Evolutionary conservation across 1,284 basidiomycete species (phyloP), one percentile per base, ranked within the genome.

Genomic region (Ceratobasidium sp.): DNA sequence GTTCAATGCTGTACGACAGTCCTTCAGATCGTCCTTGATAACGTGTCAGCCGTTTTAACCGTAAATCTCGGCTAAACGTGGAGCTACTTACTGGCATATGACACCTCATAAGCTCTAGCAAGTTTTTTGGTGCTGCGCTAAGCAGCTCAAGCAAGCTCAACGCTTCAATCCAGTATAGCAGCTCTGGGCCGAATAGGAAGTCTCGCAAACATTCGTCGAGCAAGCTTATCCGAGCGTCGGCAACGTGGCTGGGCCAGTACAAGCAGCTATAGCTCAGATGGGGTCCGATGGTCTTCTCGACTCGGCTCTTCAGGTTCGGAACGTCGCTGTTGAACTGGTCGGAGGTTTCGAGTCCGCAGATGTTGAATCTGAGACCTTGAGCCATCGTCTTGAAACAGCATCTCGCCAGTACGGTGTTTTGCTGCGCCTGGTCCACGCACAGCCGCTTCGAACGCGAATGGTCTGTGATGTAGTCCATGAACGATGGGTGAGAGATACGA

Each of bases 141-240:
- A 77, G 20, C 23, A 53, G 28, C 17, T 51, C 69, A 0, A 73
- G 53, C 3, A 77, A 45, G n/a, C 69, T 74, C 26, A 74, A 33
- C 13, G 33, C 53, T 20, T 77, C 76, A 6, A 77, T 8, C 76
- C 76, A 77, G 31, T 65, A 65, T 0, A 77, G 2, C 15, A 75
- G 49, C 2, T 47, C 23, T 1, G 5, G 58, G 33, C 35, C 37
- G 3, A 45, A 33, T 15, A 54, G 23, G n/a, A 47, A 56, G 8
- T 4, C 2, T 28, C 51, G 51, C 17, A 61, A 26, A 61, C 3
- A 7, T 1, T 1, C 1, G 0, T 39, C 60, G 7, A 61, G 33
- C 2, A n/a, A 23, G 1, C 1, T 6, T 11, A 37, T 11, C 1
- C 8, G 13, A 23, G 69, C 51, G 10, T 53, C n/a, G 26, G 33